Evolutionary conservation across 768 basidiomycete species (phyloP).

Genomic region (Suillus bovinus): DNA sequence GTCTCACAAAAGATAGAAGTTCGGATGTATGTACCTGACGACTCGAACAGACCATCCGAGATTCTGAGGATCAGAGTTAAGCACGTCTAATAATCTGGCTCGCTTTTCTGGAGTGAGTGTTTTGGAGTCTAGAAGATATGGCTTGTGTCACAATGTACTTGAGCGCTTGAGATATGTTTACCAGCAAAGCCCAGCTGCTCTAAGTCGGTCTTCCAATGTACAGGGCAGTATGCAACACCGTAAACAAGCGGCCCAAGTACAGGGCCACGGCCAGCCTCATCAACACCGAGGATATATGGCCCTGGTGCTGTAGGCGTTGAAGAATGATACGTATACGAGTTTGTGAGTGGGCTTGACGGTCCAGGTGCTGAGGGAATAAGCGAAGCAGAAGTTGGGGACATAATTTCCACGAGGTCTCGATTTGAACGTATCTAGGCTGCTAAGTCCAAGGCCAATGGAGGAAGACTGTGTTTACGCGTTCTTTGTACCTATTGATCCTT

Average conservation of each 20-base stretch:
- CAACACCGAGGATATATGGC: slow-evolving; percentile 95
- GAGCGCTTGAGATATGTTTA: slow-evolving; percentile 30
- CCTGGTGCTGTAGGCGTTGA: slow-evolving; percentile 66
- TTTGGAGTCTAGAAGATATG: slow-evolving; percentile 78
- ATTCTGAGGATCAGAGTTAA: slow-evolving; percentile 69
- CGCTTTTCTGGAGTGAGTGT: slow-evolving; percentile 75
- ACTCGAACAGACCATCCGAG: slow-evolving; percentile 85
- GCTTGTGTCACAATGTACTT: not conserved
- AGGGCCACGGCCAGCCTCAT: slow-evolving; percentile 96
- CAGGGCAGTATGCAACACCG: slow-evolving; percentile 91
- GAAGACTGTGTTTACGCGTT: not conserved
- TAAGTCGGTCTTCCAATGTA: slow-evolving; percentile 69
- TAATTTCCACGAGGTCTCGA: not conserved
- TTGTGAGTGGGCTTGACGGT: slow-evolving; percentile 55
- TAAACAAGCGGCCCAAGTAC: slow-evolving; percentile 96
- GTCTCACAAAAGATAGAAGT: not conserved
- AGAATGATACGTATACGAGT: slow-evolving; percentile 81
- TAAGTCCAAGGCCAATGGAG: not conserved
- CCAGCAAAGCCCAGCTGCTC: slow-evolving; percentile 90
- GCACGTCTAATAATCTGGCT: slow-evolving; percentile 58
- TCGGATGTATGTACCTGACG: slow-evolving; percentile 46
- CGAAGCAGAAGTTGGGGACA: not conserved
- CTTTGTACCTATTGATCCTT: not conserved
- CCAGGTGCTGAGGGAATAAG: slow-evolving; percentile 58
- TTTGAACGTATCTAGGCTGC: not conserved